Conservation (phyloP, 73 alveolate species). For the Symbiodinium natans region DNA sequence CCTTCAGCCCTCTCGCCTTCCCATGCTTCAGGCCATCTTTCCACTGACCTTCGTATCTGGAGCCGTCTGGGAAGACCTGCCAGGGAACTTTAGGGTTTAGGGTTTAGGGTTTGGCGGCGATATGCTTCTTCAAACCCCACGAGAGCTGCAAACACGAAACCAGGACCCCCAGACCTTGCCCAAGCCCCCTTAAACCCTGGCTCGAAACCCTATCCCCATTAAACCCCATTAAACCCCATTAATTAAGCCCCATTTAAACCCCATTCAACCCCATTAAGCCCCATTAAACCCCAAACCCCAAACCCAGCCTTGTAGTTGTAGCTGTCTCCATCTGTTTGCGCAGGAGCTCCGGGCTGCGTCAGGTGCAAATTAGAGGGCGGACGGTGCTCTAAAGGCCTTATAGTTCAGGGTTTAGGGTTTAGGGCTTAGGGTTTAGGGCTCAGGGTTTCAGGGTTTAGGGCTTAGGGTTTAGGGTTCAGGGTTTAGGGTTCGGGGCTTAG, state of each 20-base stretch:
- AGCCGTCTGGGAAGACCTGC: slow-evolving; percentile 92
- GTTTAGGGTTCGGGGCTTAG: no score
- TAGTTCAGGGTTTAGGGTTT: no score
- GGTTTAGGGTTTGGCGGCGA: not conserved
- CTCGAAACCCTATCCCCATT: not conserved
- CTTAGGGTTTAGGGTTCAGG: no score
- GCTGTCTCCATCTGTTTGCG: slow-evolving; percentile 63
- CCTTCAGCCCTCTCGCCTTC: slow-evolving; percentile 8
- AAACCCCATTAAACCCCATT: no score
- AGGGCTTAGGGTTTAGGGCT: no score
- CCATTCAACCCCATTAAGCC: no score
- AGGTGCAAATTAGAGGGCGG: no score
- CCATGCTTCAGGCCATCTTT: slow-evolving; percentile 89
- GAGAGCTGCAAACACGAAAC: not conserved
- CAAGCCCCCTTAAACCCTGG: no score
- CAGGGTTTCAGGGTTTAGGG: no score
- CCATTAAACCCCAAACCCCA: not conserved
- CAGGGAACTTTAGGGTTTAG: not conserved
- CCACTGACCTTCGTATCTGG: slow-evolving; percentile 93
- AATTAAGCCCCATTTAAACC: no score
- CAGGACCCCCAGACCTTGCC: not conserved
- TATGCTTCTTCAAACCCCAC: no score
- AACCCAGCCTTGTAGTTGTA: slow-evolving; percentile 43
- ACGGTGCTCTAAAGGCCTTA: no score
- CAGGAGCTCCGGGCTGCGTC: not conserved